These are phyloP conservation scores for Aegilops tauschii DNA, from an alignment of 176 grass and related monocot species.

Conservation along the genomic window DNA sequence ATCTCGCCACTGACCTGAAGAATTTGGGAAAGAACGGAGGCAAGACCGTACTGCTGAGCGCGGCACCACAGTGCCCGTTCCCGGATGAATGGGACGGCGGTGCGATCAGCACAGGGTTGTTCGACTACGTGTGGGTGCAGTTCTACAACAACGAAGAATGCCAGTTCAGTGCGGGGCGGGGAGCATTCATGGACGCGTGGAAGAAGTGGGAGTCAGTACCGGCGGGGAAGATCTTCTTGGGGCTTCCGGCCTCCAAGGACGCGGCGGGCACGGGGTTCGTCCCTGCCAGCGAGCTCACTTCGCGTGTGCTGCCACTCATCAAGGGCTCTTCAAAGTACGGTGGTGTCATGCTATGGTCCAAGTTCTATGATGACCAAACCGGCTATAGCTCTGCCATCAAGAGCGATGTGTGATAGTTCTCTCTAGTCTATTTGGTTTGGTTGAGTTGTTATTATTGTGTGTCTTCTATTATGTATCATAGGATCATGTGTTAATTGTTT, in stretches of 20 bases:
- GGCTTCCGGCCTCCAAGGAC: conserved; percentile 43
- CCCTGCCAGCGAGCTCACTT: conserved; percentile 39
- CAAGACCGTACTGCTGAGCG: conserved; percentile 46
- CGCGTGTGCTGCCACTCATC: conserved; percentile 53
- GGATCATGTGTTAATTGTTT: neutral
- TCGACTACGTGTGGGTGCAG: conserved; percentile 92
- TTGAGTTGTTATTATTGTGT: neutral
- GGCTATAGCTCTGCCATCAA: conserved; percentile 53
- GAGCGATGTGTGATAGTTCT: neutral
- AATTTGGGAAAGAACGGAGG: conserved; percentile 31
- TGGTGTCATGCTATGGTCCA: conserved; percentile 69
- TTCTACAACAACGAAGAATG: conserved; percentile 74
- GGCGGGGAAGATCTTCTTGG: conserved; percentile 46
- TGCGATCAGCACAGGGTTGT: conserved; percentile 39
- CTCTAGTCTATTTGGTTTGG: neutral
- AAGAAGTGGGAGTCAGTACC: conserved; percentile 55
- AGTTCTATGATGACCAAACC: conserved; percentile 46
- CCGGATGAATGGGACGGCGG: conserved; percentile 37
- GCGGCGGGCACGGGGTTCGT: conserved; percentile 45
- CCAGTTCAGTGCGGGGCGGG: conserved; percentile 22
- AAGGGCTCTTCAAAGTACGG: conserved; percentile 49
- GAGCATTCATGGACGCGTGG: conserved; percentile 47
- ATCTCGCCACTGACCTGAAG: conserved; percentile 44
- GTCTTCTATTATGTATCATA: neutral
- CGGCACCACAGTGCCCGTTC: conserved; percentile 78